Conservation (phyloP, 768 basidiomycete genomes). For the Russula vinacea region DNA sequence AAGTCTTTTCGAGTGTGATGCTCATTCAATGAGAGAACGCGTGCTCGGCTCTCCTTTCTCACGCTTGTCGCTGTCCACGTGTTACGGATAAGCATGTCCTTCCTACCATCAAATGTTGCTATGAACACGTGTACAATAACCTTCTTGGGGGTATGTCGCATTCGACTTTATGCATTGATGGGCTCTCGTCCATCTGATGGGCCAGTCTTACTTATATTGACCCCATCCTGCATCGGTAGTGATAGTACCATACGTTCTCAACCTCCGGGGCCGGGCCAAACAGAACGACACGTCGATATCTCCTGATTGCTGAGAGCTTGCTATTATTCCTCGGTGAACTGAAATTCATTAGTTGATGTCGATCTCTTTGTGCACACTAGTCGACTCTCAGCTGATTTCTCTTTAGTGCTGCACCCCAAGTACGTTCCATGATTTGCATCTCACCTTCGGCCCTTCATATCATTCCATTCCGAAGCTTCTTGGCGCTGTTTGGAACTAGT, state of each 20-base stretch:
- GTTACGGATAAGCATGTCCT: no score
- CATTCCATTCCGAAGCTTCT: conserved; percentile 4
- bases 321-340: neutral
- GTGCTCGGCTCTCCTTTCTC: no score
- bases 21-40: neutral
- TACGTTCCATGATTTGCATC: neutral
- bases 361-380: neutral
- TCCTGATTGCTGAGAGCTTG: neutral
- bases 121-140: no score
- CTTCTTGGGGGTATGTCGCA: no score
- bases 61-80: no score
- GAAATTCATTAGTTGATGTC: neutral
- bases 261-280: neutral
- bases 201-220: neutral
- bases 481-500: conserved; percentile 31
- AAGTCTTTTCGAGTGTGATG: neutral
- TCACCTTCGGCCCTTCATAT: neutral
- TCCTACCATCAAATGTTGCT: no score
- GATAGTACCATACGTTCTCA: no score
- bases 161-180: no score
- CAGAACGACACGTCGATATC: neutral
- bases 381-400: neutral
- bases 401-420: conserved; percentile 14
- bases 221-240: neutral
- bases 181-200: neutral